Evolutionary conservation across 192 early-diverging fungal species (phyloP), one percentile per base, ranked within the genome.

Genomic region (Powellomyces hirtus): DNA sequence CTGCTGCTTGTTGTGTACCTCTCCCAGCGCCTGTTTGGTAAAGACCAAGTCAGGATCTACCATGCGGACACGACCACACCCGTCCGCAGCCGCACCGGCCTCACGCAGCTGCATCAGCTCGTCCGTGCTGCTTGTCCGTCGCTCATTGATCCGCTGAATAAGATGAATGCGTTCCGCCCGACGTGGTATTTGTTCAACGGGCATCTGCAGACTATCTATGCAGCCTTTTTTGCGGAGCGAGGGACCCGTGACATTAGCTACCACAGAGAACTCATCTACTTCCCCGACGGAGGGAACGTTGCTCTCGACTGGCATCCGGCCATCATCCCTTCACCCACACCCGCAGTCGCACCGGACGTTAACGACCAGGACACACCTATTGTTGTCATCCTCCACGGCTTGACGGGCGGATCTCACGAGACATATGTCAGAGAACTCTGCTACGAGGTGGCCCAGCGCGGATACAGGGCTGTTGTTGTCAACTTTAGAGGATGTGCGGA

Each of bases 381-480:
- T 31, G 72, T 96, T 37, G 80, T 98, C 4, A 79, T 94, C 40
- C 78, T 91, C 14, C 96, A 96, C 72, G 94, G 96, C 29, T 74
- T 98, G 64, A 95, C 94, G 5, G 96, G 96, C 46, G 93, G 93
- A 34, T 92, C 89, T 42, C 89, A 92, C 75, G 94, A 97, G 75
- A 84, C 84, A 1, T 98, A 98, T 65, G 89, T 98, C 35, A 88
- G 88, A 26, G 79, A 85, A 8, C 68, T 95, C 14, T 81, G 91
- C 35, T 72, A 63, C 22, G 61, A 75, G 27, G 45, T 56, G 11
- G 36, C 68, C 16, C 36, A 49, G 24, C 38, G 37, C 18, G 81
- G 82, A 49, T 92, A 89, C 73, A 82, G 88, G 36, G 81, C 81
- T 5, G 92, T 95, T 0, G 93, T 96, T 22, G 82, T 92, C 68